These are phyloP conservation scores for Baorangia bicolor DNA, from an alignment of 768 basidiomycete species.

Conservation along the genomic window DNA sequence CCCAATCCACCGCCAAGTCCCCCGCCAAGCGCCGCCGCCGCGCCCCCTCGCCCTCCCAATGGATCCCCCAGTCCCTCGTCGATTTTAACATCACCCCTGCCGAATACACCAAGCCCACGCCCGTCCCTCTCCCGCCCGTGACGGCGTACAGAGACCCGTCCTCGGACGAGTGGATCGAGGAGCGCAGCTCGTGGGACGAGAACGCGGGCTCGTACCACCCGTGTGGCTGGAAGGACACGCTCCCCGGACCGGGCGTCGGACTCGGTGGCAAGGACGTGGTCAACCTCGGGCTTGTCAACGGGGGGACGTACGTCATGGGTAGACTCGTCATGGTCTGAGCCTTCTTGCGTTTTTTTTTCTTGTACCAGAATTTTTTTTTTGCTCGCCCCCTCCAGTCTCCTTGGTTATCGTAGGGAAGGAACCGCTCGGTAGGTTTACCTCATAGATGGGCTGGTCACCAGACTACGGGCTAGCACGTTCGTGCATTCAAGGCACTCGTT, in stretches of 20 bases:
- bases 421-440: no score
- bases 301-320: constrained; percentile 36
- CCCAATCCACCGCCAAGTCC: no score
- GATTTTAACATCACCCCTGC: constrained; percentile 58
- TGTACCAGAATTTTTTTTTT: background rate
- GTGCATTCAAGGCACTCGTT: no score
- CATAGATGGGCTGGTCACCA: no score
- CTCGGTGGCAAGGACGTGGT: constrained; percentile 31
- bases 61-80: constrained; percentile 66
- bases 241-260: constrained; percentile 58
- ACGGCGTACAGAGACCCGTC: constrained; percentile 37
- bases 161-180: constrained; percentile 45
- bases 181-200: constrained; percentile 71
- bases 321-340: constrained; percentile 34
- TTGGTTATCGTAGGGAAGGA: constrained; percentile 6
- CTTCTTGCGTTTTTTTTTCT: constrained; percentile 5
- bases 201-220: constrained; percentile 65
- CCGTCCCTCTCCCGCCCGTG: constrained; percentile 67
- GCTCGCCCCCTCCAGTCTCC: no score
- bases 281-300: constrained; percentile 34
- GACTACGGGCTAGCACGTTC: no score
- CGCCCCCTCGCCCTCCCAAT: constrained; percentile 69
- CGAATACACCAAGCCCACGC: constrained; percentile 48
- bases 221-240: constrained; percentile 56
- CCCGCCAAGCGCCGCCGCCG: no score